phyloP scores from a whole-genome alignment of 352 stramenopile species.

The Bremia lactucae region DNA sequence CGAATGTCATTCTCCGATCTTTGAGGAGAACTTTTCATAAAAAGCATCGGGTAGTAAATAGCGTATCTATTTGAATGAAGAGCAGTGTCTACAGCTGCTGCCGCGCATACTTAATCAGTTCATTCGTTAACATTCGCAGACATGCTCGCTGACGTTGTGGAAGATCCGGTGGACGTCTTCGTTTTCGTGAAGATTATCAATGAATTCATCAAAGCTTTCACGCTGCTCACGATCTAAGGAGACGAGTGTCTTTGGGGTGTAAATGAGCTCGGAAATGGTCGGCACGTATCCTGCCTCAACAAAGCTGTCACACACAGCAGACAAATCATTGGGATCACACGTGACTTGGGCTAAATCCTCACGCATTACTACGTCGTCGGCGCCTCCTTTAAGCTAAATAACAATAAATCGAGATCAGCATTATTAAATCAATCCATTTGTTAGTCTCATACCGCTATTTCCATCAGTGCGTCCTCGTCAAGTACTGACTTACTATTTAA shows the following conservation, averaged over 20 bases:
- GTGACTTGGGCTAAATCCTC: constrained; percentile 57
- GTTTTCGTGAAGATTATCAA: constrained; percentile 67
- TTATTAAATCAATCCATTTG: background rate
- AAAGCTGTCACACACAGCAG: constrained; percentile 46
- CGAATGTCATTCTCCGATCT: constrained; percentile 30
- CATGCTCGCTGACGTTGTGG: constrained; percentile 74
- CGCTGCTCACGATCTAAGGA: constrained; percentile 34
- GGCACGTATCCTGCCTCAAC: constrained; percentile 43
- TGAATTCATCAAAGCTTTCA: constrained; percentile 65
- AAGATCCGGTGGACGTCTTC: constrained; percentile 74
- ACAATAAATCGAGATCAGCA: background rate
- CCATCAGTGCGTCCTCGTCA: constrained; percentile 68
- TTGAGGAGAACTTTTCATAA: constrained; percentile 13
- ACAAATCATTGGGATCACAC: constrained; percentile 57
- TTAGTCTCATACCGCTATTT: constrained; percentile 36
- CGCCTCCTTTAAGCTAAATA: constrained; percentile 51
- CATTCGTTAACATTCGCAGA: constrained; percentile 4
- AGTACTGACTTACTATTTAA: constrained; percentile 12
- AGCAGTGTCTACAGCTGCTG: constrained; percentile 1
- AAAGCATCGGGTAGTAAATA: constrained; percentile 19
- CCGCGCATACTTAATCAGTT: constrained; percentile 13
- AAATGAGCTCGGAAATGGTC: constrained; percentile 68
- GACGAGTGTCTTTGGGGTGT: constrained; percentile 74
- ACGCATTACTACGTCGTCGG: constrained; percentile 58
- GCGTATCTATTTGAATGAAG: constrained; percentile 28